Conservation (phyloP, 129 eudicot genomes). For the Apium graveolens region DNA sequence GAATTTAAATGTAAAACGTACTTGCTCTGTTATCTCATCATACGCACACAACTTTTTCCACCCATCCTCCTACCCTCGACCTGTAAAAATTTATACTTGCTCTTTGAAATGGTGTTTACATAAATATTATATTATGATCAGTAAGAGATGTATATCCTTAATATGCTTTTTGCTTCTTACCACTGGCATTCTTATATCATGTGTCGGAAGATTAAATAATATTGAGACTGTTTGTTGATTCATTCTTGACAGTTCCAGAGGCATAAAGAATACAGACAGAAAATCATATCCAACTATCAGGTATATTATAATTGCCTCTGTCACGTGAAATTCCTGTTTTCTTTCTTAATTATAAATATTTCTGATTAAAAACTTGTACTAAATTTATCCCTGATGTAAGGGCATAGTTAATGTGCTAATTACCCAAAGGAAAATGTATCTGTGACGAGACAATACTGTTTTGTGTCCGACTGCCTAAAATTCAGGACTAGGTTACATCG, state of each 20-base stretch:
- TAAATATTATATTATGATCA: neutral
- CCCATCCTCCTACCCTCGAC: neutral
- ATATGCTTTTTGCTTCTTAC: neutral
- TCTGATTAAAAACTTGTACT: neutral
- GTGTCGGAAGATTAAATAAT: slow-evolving; percentile 9
- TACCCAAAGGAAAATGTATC: neutral
- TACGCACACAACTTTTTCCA: neutral
- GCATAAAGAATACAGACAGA: slow-evolving; percentile 73
- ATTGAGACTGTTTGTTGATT: slow-evolving; percentile 11
- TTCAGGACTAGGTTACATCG: neutral
- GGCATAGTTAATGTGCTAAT: neutral
- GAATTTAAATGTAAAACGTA: neutral
- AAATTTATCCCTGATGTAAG: neutral
- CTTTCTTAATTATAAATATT: neutral
- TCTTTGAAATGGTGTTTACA: neutral
- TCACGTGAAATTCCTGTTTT: neutral
- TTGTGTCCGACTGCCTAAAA: neutral
- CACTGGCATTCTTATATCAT: neutral
- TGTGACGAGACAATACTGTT: neutral
- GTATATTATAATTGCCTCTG: slow-evolving; percentile 4
- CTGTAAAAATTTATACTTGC: neutral
- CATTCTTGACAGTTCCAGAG: slow-evolving; percentile 52
- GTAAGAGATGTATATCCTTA: neutral
- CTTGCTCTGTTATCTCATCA: neutral
- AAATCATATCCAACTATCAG: slow-evolving; percentile 79